Conservation (phyloP, 306 rosid genomes). For the Luffa aegyptiaca region DNA sequence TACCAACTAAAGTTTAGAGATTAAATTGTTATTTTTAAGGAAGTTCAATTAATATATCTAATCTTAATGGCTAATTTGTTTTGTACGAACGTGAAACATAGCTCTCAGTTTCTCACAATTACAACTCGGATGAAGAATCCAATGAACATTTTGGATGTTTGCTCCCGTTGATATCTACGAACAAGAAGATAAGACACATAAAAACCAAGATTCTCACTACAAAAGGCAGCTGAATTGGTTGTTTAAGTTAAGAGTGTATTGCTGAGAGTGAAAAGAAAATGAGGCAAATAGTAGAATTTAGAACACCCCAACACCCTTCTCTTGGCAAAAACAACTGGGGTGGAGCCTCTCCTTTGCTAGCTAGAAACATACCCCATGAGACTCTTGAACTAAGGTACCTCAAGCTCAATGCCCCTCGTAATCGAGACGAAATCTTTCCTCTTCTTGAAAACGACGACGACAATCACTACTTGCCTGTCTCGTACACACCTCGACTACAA, state of each 20-base stretch:
- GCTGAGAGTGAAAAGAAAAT: neutral
- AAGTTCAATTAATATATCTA: neutral
- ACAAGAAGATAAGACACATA: neutral
- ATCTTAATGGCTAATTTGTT: neutral
- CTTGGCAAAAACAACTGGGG: slow-evolving; percentile 63
- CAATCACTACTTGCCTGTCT: neutral
- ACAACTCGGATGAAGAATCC: slow-evolving; percentile 18
- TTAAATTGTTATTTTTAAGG: no score
- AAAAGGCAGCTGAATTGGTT: neutral
- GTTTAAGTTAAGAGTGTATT: neutral
- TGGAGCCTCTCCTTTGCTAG: slow-evolving; percentile 75
- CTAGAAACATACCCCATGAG: slow-evolving; percentile 53
- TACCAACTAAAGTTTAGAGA: no score
- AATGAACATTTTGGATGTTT: slow-evolving; percentile 3
- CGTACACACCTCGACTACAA: slow-evolving; percentile 6
- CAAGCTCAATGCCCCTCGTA: slow-evolving; percentile 29
- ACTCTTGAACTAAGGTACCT: slow-evolving; percentile 51
- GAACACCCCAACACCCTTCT: slow-evolving; percentile 71
- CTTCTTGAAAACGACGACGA: neutral
- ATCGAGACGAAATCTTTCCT: slow-evolving; percentile 39
- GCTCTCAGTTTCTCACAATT: neutral
- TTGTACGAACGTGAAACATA: neutral
- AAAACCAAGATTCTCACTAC: neutral
- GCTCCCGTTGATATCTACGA: neutral
- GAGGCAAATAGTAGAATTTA: slow-evolving; percentile 28